Conservation (phyloP, 495 filamentous ascomycete species). For the Podospora comata region DNA sequence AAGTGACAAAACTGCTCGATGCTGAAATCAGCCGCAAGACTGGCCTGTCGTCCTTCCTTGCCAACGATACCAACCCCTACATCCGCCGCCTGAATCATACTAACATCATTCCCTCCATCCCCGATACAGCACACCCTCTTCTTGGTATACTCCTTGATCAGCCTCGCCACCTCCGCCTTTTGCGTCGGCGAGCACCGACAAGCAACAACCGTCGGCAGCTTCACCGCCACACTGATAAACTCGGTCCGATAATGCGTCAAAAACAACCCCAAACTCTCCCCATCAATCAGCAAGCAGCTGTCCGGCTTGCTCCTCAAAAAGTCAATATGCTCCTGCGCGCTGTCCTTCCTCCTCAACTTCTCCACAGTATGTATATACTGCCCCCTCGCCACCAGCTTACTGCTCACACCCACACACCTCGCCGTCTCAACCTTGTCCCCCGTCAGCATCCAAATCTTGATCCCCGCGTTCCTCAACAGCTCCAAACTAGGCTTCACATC, state of each 20-base stretch:
- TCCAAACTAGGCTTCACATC: slow-evolving; percentile 95
- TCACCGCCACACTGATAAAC: slow-evolving; percentile 86
- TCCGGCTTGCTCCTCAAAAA: slow-evolving; percentile 88
- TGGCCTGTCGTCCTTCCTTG: slow-evolving; percentile 94
- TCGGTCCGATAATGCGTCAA: slow-evolving; percentile 73
- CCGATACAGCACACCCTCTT: slow-evolving; percentile 96
- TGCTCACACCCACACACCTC: slow-evolving; percentile 89
- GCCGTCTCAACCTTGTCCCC: slow-evolving; percentile 99
- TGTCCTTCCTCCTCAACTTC: slow-evolving; percentile 72
- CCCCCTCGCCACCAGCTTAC: slow-evolving; percentile 88
- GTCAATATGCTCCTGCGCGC: slow-evolving; percentile 79
- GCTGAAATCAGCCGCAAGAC: slow-evolving; percentile 91
- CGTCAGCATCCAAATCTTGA: slow-evolving; percentile 99
- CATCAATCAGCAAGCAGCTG: slow-evolving; percentile 87
- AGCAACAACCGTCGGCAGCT: slow-evolving; percentile 86
- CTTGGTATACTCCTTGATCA: slow-evolving; percentile 88
- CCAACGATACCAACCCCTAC: slow-evolving; percentile 98
- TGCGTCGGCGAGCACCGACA: slow-evolving; percentile 97
- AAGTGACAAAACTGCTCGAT: slow-evolving; percentile 93
- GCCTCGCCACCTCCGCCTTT: slow-evolving; percentile 86
- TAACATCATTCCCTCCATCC: slow-evolving; percentile 97
- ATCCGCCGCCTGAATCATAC: slow-evolving; percentile 98
- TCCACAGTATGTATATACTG: slow-evolving; percentile 95
- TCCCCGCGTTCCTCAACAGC: slow-evolving; percentile 93
- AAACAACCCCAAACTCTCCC: slow-evolving; percentile 80